Base-by-base conservation (phyloP, 1,284 basidiomycete species). In the Leccinum solheimii region DNA sequence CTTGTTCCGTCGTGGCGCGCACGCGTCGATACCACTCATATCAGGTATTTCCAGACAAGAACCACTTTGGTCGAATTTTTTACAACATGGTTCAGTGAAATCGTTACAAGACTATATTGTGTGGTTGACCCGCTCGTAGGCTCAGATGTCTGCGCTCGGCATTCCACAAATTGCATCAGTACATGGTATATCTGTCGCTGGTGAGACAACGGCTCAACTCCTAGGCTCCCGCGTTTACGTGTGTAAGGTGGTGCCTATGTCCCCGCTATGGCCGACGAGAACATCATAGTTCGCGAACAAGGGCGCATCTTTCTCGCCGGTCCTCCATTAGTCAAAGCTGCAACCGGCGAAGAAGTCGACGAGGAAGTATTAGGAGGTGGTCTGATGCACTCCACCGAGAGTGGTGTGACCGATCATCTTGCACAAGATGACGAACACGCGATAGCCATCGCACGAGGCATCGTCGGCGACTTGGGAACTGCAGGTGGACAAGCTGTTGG, bases 291-390 rank as follows among this genome's bases (percentile, higher is more conserved):
- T 53, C 86, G 88, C 62, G 91, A 96, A 64, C 95, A 97, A 79
- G 95, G 96, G 0, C 90, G 86, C 50, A 97, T 98, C 68, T 98
- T 97, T 79, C 82, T 98, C n/a, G 95, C 95, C 14, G 96, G 95
- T 0, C 96, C 96, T 14, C 95, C 95, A 3, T 82, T 98, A 4
- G 95, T 98, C 63, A 96, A 95, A 73, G 96, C 95, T 0, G 96
- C 95, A 0, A 95, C 95, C 0, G 95, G 96, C 45, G 95, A 98
- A 75, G 88, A 89, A 32, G 91, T 97, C 5, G 94, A 97, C 68
- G 94, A 96, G 61, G 95, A 98, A 75, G 90, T 92, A 2, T 83
- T 98, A 5, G 95, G 95, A 43, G 92, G 93, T 53, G 95, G 95
- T 16, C 81, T 89, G 68, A 98, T 98, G 95, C 96, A 98, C 76